Percentiles rank a stretch among this genome's conserved stretches.
These are phyloP conservation scores for Heimioporus sp. DNA, from an alignment of 768 basidiomycete genomes.

Conservation along the genomic window DNA sequence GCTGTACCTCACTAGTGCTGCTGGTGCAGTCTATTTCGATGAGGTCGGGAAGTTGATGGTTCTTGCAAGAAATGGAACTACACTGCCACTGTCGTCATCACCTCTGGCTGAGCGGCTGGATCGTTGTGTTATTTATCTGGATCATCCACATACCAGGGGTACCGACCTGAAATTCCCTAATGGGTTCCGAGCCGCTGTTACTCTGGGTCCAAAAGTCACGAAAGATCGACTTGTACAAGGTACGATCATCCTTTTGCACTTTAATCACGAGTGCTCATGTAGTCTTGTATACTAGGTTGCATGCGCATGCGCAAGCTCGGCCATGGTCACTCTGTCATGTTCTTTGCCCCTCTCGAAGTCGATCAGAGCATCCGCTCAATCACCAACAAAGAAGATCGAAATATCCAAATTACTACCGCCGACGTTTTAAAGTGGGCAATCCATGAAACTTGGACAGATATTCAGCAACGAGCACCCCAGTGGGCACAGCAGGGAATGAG, in stretches of 20 bases:
- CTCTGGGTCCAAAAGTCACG: constrained; percentile 45
- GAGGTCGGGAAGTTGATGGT: constrained; percentile 7
- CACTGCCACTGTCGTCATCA: background rate
- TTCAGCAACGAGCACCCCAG: constrained; percentile 34
- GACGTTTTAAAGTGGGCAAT: constrained; percentile 46
- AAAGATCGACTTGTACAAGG: constrained; percentile 53
- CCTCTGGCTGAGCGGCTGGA: constrained; percentile 31
- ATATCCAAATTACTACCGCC: background rate
- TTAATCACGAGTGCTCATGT: no score
- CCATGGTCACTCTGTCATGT: background rate
- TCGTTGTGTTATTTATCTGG: constrained; percentile 47
- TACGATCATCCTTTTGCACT: background rate
- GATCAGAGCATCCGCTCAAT: background rate
- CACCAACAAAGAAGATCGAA: constrained; percentile 5
- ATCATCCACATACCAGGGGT: constrained; percentile 48
- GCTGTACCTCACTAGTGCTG: constrained; percentile 19
- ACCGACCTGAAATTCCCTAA: constrained; percentile 51
- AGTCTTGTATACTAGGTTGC: background rate
- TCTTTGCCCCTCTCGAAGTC: background rate
- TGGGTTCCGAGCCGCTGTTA: constrained; percentile 19
- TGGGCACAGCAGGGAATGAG: constrained; percentile 38
- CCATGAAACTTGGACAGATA: constrained; percentile 39
- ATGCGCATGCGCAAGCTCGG: background rate
- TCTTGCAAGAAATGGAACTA: background rate
- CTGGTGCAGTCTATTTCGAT: constrained; percentile 44